Conservation (phyloP, 2,329 filamentous ascomycete genomes). For the Corinectria fuckeliana region DNA sequence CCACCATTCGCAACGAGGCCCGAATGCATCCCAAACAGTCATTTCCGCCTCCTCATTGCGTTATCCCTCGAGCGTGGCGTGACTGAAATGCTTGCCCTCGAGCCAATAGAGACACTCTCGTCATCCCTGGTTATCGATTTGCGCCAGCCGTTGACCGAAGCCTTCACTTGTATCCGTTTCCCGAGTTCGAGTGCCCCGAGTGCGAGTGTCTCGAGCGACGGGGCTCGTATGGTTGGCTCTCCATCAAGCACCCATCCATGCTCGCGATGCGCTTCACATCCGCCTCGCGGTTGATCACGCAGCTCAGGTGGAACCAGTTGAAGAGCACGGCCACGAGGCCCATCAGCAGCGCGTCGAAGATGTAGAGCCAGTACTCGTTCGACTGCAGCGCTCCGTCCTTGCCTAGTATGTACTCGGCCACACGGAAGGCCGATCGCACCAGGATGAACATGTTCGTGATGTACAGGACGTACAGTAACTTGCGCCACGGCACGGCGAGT, state of each 20-base stretch:
- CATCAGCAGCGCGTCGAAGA: constrained; percentile 49
- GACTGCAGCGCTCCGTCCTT: constrained; percentile 42
- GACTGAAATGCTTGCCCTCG: not conserved
- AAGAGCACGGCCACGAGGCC: constrained; percentile 33
- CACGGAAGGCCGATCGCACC: constrained; percentile 50
- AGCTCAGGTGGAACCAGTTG: constrained; percentile 38
- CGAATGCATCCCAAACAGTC: not conserved
- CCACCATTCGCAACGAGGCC: not conserved
- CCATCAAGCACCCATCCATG: constrained; percentile 35
- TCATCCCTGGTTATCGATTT: not conserved
- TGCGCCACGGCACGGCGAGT: constrained; percentile 42
- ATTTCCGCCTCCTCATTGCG: constrained; percentile 1
- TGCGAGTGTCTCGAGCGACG: constrained; percentile 2
- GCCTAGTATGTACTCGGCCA: constrained; percentile 50
- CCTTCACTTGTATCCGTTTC: constrained; percentile 16
- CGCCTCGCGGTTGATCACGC: constrained; percentile 30
- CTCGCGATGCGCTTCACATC: constrained; percentile 31
- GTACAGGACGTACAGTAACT: constrained; percentile 38
- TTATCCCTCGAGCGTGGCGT: not conserved
- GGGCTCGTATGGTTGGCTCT: constrained; percentile 26
- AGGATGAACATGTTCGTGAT: constrained; percentile 45
- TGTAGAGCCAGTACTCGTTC: constrained; percentile 46
- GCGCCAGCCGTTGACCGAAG: not conserved
- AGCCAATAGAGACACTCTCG: not conserved
- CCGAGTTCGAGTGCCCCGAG: constrained; percentile 2